A percentile compares a stretch with the other conserved stretches of the same genome.
Conservation (phyloP, 2,329 filamentous ascomycete genomes). For the Claviceps paspali region DNA sequence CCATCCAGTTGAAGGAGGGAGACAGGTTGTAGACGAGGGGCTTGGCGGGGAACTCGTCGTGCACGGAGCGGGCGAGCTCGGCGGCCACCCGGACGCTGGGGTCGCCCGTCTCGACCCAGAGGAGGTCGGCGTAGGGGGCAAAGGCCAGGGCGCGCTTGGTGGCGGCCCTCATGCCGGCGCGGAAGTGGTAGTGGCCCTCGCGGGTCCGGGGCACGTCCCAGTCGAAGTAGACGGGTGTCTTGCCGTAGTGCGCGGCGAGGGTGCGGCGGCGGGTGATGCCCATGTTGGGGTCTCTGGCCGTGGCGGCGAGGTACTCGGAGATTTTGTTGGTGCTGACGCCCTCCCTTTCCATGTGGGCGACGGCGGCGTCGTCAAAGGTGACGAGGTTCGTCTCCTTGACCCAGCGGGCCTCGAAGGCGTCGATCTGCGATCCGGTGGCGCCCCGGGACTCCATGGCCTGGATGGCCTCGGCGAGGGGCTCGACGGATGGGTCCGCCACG, state of each 20-base stretch:
- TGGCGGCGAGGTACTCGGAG: constrained; percentile 49
- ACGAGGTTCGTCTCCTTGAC: constrained; percentile 73
- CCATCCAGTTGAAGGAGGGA: constrained; percentile 98
- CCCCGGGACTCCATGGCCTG: constrained; percentile 79
- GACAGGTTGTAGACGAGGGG: constrained; percentile 92
- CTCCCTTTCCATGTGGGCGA: constrained; percentile 54
- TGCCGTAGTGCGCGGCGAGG: constrained; percentile 52
- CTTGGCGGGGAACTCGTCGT: constrained; percentile 56
- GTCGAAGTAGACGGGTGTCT: constrained; percentile 60
- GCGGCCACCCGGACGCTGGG: constrained; percentile 66
- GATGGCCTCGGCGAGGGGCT: constrained; percentile 74
- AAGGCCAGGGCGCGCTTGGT: constrained; percentile 90
- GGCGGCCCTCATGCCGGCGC: constrained; percentile 67
- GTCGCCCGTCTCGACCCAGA: constrained; percentile 94
- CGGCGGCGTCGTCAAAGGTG: constrained; percentile 82
- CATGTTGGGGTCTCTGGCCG: constrained; percentile 51
- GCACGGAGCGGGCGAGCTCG: constrained; percentile 63
- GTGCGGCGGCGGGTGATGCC: constrained; percentile 64
- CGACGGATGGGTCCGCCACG: constrained; percentile 55
- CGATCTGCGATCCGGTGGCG: constrained; percentile 64
- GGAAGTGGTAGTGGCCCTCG: constrained; percentile 88
- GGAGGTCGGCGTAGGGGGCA: constrained; percentile 79
- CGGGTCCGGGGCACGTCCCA: constrained; percentile 88
- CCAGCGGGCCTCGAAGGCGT: constrained; percentile 75
- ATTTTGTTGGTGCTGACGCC: constrained; percentile 49